A percentile compares a stretch with the other conserved stretches of the same genome.
Evolutionary conservation across 1,139 yeast genomes (phyloP).

Genomic region (Eremothecium gossypii): DNA sequence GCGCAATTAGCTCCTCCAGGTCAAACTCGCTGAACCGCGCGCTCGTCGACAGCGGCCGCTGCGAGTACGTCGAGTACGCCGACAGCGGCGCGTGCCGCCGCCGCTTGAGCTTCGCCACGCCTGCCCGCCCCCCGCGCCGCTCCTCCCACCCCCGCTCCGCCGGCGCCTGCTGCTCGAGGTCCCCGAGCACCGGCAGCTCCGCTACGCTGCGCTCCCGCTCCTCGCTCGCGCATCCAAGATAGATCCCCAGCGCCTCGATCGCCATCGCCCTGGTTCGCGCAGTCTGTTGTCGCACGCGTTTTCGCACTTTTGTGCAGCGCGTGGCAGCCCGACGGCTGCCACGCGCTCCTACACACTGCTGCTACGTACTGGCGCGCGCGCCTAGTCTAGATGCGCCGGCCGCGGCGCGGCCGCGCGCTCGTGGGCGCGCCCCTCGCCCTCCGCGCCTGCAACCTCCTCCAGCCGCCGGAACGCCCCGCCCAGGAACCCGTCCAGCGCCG

Average conservation of each 20-base stretch:
- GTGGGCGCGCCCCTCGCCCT: neutral
- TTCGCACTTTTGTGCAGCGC: neutral
- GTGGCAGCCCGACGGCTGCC: neutral
- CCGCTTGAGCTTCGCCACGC: neutral
- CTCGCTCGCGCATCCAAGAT: neutral
- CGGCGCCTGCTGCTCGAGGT: slow-evolving; percentile 1
- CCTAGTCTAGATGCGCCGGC: neutral
- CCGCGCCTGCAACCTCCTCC: neutral
- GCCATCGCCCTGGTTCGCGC: neutral
- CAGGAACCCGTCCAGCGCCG: slow-evolving; percentile 15
- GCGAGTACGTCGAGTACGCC: slow-evolving; percentile 8
- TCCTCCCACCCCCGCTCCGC: slow-evolving; percentile 1
- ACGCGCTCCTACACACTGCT: too few species aligned
- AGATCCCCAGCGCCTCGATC: slow-evolving; percentile 3
- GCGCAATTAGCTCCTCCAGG: slow-evolving; percentile 5
- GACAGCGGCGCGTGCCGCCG: slow-evolving; percentile 8
- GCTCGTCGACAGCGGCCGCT: slow-evolving; percentile 6
- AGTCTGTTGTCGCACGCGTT: neutral
- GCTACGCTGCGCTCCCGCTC: neutral
- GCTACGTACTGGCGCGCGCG: neutral
- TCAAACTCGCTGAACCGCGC: slow-evolving; percentile 6
- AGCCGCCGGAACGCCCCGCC: slow-evolving; percentile 6
- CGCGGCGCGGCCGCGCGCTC: neutral
- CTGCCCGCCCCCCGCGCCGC: neutral
- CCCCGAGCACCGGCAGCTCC: slow-evolving; percentile 1